Percentiles rank a stretch among this genome's conserved stretches.
Evolutionary conservation across 768 basidiomycete genomes (phyloP).

Genomic region (Russula virescens): DNA sequence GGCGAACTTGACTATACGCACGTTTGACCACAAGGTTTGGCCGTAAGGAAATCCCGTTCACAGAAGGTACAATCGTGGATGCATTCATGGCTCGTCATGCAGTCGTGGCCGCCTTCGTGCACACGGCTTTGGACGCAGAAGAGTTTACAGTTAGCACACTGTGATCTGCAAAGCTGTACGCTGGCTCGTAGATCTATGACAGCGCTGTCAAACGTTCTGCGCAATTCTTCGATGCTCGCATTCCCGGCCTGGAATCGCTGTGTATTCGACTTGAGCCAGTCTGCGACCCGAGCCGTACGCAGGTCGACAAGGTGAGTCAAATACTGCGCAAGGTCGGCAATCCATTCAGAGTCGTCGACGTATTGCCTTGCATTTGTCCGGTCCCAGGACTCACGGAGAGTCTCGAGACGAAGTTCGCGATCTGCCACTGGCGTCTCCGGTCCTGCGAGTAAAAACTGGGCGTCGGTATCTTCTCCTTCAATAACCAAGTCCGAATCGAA

Average conservation of each 20-base stretch:
- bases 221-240: conserved; percentile 42
- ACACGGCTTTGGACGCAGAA: conserved; percentile 42
- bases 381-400: conserved; percentile 32
- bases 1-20: conserved; percentile 29
- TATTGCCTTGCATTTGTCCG: conserved; percentile 32
- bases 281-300: conserved; percentile 43
- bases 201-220: conserved; percentile 40
- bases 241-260: conserved; percentile 41
- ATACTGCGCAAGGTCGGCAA: conserved; percentile 34
- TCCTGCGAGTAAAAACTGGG: conserved; percentile 32
- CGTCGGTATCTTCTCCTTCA: conserved; percentile 34
- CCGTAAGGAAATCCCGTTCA: conserved; percentile 27
- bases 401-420: conserved; percentile 28
- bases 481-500: conserved; percentile 45
- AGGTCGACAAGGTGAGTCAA: conserved; percentile 38
- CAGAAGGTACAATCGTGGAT: conserved; percentile 40
- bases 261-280: conserved; percentile 49
- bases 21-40: conserved; percentile 42
- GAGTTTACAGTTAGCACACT: conserved; percentile 45
- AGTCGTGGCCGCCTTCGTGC: conserved; percentile 46
- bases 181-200: conserved; percentile 42
- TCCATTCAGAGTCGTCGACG: conserved; percentile 40
- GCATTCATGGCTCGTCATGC: conserved; percentile 47
- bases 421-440: conserved; percentile 21
- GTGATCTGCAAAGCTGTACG: conserved; percentile 45